A percentile compares a stretch with the other conserved stretches of the same genome.
Evolutionary conservation across 2,329 filamentous ascomycete species (phyloP).

Genomic region (Venturia pyrina): DNA sequence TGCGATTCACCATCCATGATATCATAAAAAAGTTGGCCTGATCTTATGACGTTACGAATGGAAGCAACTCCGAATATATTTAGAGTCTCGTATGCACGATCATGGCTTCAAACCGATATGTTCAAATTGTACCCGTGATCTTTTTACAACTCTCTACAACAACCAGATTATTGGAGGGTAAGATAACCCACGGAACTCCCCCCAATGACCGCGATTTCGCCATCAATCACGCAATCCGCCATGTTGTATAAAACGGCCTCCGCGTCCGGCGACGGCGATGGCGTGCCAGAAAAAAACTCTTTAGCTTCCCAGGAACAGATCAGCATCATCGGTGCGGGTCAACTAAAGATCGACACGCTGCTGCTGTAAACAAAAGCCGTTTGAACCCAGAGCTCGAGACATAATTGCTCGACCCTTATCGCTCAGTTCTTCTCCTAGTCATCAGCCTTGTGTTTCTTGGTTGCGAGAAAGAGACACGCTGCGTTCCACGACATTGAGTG

Average conservation of each 20-base stretch:
- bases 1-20: no score
- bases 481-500: not conserved
- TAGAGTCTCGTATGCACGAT: no score
- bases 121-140: no score
- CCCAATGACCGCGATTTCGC: not conserved
- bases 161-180: not conserved
- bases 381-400: not conserved
- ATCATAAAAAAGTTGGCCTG: no score
- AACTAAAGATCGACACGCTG: not conserved
- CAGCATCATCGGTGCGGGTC: not conserved
- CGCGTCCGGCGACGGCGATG: not conserved
- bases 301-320: slow-evolving; percentile 3
- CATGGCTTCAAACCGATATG: no score
- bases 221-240: not conserved
- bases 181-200: not conserved
- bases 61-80: no score
- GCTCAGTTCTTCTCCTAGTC: not conserved
- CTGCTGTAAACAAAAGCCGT: not conserved
- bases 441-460: not conserved
- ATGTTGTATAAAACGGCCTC: not conserved
- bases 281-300: slow-evolving; percentile 1
- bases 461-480: not conserved
- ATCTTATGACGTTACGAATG: no score
- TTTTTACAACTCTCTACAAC: not conserved
- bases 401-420: not conserved